phyloP scores from a whole-genome alignment of 2,329 filamentous ascomycete genomes.

The Teratosphaeriaceae sp. region DNA sequence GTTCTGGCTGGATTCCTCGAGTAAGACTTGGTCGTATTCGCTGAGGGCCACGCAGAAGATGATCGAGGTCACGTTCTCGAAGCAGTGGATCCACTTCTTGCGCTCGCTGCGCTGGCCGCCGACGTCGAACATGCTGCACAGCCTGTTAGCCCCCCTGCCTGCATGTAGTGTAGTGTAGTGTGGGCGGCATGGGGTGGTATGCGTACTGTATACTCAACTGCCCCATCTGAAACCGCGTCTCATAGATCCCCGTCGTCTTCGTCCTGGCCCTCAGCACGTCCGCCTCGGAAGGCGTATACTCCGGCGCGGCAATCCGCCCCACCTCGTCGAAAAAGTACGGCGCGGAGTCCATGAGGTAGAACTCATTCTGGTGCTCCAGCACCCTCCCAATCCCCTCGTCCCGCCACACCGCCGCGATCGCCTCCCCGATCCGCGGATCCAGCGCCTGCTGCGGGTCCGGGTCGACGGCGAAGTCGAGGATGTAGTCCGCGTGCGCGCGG shows the following conservation, averaged over 20 bases:
- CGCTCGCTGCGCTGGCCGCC: constrained; percentile 94
- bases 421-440: constrained; percentile 71
- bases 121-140: constrained; percentile 91
- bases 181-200: neutral
- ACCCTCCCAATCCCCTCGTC: constrained; percentile 76
- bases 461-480: constrained; percentile 83
- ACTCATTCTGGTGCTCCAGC: constrained; percentile 93
- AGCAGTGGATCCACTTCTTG: constrained; percentile 99
- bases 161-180: neutral
- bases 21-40: constrained; percentile 94
- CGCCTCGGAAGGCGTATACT: constrained; percentile 89
- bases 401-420: constrained; percentile 82
- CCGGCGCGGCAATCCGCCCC: constrained; percentile 69
- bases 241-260: constrained; percentile 98
- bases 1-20: constrained; percentile 98
- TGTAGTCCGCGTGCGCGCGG: constrained; percentile 67
- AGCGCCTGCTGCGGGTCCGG: constrained; percentile 82
- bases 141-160: neutral
- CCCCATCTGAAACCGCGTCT: constrained; percentile 97
- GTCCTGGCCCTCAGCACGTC: constrained; percentile 93
- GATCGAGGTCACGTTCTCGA: constrained; percentile 98
- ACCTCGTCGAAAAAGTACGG: constrained; percentile 98
- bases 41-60: constrained; percentile 98
- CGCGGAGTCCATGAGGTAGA: constrained; percentile 98
- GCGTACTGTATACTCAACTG: constrained; percentile 96